These are phyloP conservation scores for Spathaspora gorwiae DNA, from an alignment of 805 yeast genomes.

Conservation along the genomic window DNA sequence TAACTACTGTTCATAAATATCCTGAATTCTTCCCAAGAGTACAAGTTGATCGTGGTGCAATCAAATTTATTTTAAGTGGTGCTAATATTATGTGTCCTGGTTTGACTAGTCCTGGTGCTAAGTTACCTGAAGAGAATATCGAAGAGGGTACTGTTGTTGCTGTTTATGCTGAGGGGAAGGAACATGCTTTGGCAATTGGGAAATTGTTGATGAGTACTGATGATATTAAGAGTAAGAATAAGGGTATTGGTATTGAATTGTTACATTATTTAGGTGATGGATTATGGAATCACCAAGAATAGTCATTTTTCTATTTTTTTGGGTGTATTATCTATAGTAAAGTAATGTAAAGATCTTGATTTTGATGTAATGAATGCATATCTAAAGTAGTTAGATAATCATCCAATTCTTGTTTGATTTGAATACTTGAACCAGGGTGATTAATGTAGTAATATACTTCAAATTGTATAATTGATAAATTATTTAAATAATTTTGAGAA, in stretches of 20 bases:
- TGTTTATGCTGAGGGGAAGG: conserved; percentile 90
- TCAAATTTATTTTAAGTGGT: conserved; percentile 90
- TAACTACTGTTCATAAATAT: conserved; percentile 72
- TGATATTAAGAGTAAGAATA: conserved; percentile 76
- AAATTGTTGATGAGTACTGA: conserved; percentile 81
- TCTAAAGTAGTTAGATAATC: conserved; percentile 27
- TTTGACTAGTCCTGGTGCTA: conserved; percentile 79
- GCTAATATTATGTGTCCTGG: conserved; percentile 98
- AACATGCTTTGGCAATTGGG: conserved; percentile 88
- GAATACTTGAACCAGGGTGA: not conserved
- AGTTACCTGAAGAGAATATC: conserved; percentile 67
- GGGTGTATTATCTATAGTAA: conserved; percentile 1
- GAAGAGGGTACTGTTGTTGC: conserved; percentile 70
- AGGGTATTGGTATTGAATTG: conserved; percentile 86
- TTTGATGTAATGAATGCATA: conserved; percentile 13
- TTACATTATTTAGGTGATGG: conserved; percentile 87
- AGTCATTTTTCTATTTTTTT: conserved; percentile 10
- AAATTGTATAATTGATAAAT: conserved; percentile 19
- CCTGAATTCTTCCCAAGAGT: conserved; percentile 82
- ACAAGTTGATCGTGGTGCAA: conserved; percentile 93
- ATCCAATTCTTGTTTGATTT: conserved; percentile 17
- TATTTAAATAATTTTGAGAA: conserved; percentile 10
- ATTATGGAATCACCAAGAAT: conserved; percentile 62
- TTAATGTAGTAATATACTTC: conserved; percentile 21
- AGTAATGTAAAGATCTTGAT: conserved; percentile 16